phyloP scores from a whole-genome alignment of 306 rosid species.

The Prunus salicina region DNA sequence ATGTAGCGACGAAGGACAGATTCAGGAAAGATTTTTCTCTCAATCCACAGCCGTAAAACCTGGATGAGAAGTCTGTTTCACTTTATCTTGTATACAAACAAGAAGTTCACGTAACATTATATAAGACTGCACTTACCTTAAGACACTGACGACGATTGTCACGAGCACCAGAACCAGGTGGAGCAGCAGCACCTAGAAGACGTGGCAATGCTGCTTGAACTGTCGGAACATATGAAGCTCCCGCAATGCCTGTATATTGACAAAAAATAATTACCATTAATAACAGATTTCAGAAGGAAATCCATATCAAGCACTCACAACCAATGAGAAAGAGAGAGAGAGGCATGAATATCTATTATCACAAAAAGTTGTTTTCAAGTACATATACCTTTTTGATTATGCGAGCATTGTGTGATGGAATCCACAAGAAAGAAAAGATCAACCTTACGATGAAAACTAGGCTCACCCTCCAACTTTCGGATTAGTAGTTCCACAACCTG shows the following conservation, averaged over 20 bases:
- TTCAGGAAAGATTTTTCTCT: constrained; percentile 90
- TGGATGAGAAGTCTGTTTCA: constrained; percentile 29
- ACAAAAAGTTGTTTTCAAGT: background rate
- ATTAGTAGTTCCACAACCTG: constrained; percentile 99
- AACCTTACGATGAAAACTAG: constrained; percentile 87
- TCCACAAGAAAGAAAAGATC: constrained; percentile 98
- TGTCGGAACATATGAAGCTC: constrained; percentile 89
- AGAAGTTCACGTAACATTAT: background rate
- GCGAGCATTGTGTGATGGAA: constrained; percentile 95
- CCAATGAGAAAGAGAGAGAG: background rate
- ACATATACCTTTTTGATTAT: constrained; percentile 75
- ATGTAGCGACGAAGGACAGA: constrained; percentile 77
- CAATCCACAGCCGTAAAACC: constrained; percentile 98
- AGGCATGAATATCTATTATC: background rate
- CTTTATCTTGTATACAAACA: background rate
- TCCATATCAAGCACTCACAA: background rate
- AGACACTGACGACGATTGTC: constrained; percentile 99
- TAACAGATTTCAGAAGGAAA: background rate
- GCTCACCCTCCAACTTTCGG: constrained; percentile 85
- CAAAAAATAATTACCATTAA: background rate
- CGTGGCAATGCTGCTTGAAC: constrained; percentile 99
- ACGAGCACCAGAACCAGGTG: constrained; percentile 83
- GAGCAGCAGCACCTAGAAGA: constrained; percentile 97
- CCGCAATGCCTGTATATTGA: constrained; percentile 76
- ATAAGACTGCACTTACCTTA: constrained; percentile 51